phyloP scores from a whole-genome alignment of 1,284 basidiomycete genomes.

The Cryptococcus neoformans region DNA sequence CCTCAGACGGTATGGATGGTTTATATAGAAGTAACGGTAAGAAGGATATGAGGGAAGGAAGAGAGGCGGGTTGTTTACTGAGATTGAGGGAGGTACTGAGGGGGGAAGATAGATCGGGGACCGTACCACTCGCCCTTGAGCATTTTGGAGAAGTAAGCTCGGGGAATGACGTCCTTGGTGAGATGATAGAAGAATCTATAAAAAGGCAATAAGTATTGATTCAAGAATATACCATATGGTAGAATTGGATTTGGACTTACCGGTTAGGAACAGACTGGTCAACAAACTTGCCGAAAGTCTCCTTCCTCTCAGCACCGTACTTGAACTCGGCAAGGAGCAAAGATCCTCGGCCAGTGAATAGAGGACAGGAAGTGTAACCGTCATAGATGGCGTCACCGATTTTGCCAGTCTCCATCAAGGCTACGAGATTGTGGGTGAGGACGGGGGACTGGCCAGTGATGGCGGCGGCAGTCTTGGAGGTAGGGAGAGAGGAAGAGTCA shows the following conservation, averaged over 20 bases:
- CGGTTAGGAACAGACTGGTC: conserved; percentile 65
- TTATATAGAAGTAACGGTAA: too few relatives aligned
- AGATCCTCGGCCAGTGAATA: conserved; percentile 53
- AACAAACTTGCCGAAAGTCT: conserved; percentile 67
- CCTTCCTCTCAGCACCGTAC: conserved; percentile 81
- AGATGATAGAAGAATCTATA: conserved; percentile 78
- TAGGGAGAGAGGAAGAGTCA: conserved; percentile 81
- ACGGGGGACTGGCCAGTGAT: conserved; percentile 76
- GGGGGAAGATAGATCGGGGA: conserved; percentile 41
- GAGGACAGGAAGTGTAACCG: conserved; percentile 61
- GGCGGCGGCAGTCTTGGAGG: conserved; percentile 94
- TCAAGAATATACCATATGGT: too few relatives aligned
- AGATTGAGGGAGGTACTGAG: conserved; percentile 21
- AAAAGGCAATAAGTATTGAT: too few relatives aligned
- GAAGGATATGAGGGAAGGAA: too few relatives aligned
- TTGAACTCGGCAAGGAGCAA: conserved; percentile 81
- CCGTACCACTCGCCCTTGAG: conserved; percentile 58
- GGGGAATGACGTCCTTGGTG: conserved; percentile 87
- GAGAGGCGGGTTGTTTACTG: too few relatives aligned
- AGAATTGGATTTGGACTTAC: conserved; percentile 7
- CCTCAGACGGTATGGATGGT: too few relatives aligned
- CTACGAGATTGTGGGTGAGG: not conserved
- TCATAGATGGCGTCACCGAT: conserved; percentile 67
- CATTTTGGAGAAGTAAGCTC: conserved; percentile 81
- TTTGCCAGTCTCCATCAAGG: conserved; percentile 63